Conservation (phyloP, 805 yeast species). For the Yamadazyma scolyti region DNA sequence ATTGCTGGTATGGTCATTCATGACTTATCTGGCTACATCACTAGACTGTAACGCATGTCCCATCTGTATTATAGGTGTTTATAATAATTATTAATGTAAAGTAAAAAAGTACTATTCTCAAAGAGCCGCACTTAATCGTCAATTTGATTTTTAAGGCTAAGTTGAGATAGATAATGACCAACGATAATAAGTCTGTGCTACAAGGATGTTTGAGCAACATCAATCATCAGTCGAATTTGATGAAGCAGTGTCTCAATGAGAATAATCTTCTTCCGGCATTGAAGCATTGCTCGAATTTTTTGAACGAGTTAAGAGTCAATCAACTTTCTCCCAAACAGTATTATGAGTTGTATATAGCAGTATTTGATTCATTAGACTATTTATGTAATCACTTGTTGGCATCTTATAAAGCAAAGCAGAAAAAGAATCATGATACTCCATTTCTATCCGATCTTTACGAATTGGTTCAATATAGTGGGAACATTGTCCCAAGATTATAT, state of each 20-base stretch:
- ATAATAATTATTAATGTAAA: too few relatives aligned
- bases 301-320: slow-evolving; percentile 77
- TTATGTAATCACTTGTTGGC: slow-evolving; percentile 63
- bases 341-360: slow-evolving; percentile 83
- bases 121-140: too few relatives aligned
- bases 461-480: slow-evolving; percentile 92
- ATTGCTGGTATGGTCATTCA: slow-evolving; percentile 64
- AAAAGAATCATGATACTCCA: slow-evolving; percentile 24
- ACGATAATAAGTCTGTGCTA: slow-evolving; percentile 11
- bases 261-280: slow-evolving; percentile 77
- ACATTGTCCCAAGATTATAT: slow-evolving; percentile 86
- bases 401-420: slow-evolving; percentile 63
- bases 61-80: too few relatives aligned
- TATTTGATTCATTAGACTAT: slow-evolving; percentile 75
- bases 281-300: slow-evolving; percentile 78
- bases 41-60: too few relatives aligned
- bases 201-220: slow-evolving; percentile 40
- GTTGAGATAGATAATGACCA: too few relatives aligned
- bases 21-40: slow-evolving; percentile 31
- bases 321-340: slow-evolving; percentile 82
- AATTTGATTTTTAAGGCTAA: too few relatives aligned
- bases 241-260: slow-evolving; percentile 72
- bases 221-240: slow-evolving; percentile 64
- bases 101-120: too few relatives aligned
- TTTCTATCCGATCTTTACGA: slow-evolving; percentile 85